Evolutionary conservation across 345 rosid species (phyloP).

Genomic region (Populus pruinosa): DNA sequence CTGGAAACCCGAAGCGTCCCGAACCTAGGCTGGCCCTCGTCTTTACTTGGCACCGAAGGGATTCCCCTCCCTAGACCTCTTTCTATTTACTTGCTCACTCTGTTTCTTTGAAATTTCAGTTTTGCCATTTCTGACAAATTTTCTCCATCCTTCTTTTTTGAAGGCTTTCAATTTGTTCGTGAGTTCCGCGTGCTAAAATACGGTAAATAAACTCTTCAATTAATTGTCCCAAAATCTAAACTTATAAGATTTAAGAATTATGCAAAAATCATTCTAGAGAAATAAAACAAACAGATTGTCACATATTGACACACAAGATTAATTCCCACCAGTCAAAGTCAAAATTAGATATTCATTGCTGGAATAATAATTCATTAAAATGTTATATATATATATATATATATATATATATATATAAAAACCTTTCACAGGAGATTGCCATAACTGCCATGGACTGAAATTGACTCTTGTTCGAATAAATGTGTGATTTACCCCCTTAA

Average conservation of each 20-base stretch:
- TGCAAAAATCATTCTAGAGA: neutral
- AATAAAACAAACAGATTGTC: neutral
- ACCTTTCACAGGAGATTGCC: no score
- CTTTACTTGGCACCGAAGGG: neutral
- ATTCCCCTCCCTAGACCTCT: neutral
- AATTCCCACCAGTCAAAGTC: neutral
- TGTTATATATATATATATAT: no score
- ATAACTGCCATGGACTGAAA: no score
- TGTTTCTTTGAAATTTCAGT: neutral
- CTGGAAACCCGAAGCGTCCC: conserved; percentile 27
- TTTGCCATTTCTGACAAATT: neutral
- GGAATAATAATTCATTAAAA: no score
- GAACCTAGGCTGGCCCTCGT: neutral
- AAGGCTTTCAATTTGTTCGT: neutral
- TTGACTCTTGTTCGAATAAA: no score
- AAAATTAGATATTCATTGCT: no score
- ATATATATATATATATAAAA: no score
- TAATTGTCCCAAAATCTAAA: neutral
- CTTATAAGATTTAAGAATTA: no score
- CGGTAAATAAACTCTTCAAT: neutral
- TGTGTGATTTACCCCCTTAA: no score
- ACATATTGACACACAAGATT: neutral
- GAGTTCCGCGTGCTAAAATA: neutral
- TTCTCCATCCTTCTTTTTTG: neutral
- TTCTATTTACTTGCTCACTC: neutral